Conservation (phyloP, 2,329 filamentous ascomycete species). For the Colletotrichum sp. region DNA sequence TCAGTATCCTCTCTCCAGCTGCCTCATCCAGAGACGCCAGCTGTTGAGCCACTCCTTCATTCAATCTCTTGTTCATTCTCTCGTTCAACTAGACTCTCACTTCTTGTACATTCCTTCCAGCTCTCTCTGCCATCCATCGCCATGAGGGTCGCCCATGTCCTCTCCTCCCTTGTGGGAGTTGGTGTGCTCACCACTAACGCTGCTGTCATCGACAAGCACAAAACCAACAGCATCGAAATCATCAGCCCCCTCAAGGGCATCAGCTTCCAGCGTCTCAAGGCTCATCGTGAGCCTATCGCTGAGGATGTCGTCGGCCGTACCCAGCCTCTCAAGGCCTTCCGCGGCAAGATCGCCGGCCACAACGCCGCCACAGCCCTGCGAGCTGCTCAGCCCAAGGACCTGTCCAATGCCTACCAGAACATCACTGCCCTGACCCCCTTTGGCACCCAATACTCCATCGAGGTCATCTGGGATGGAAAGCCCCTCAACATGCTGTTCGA, state of each 20-base stretch:
- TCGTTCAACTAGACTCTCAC: neutral
- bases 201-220: conserved; percentile 3
- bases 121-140: neutral
- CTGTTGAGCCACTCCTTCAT: neutral
- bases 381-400: conserved; percentile 11
- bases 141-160: conserved; percentile 13
- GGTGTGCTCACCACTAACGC: neutral
- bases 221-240: conserved; percentile 27
- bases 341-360: conserved; percentile 25
- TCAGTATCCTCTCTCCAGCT: neutral
- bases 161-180: conserved; percentile 5
- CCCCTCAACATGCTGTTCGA: conserved; percentile 51
- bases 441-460: conserved; percentile 47
- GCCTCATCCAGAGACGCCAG: neutral
- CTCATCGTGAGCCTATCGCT: conserved; percentile 25
- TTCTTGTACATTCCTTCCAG: neutral
- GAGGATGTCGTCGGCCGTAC: conserved; percentile 34
- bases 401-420: conserved; percentile 37
- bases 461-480: conserved; percentile 43
- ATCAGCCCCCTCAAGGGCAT: conserved; percentile 41
- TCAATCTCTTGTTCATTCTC: neutral
- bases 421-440: conserved; percentile 40
- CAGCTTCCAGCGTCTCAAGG: conserved; percentile 39
- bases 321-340: conserved; percentile 38
- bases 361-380: conserved; percentile 35